These are phyloP conservation scores for Hypsizygus ulmarius DNA, from an alignment of 1,284 basidiomycete species.

Conservation along the genomic window DNA sequence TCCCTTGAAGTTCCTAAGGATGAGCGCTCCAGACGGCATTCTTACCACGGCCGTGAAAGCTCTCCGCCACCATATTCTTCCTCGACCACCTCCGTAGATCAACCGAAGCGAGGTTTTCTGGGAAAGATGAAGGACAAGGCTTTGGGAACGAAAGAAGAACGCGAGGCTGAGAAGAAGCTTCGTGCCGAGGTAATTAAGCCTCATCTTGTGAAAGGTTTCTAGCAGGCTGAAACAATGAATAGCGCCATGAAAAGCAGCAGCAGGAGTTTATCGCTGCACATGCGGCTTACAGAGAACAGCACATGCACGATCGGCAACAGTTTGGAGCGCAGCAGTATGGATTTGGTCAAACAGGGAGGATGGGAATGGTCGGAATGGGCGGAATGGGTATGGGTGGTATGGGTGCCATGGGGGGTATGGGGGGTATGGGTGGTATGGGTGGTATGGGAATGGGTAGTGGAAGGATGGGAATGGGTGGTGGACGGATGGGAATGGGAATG, in stretches of 20 bases:
- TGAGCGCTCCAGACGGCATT: constrained; percentile 22
- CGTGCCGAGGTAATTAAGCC: constrained; percentile 32
- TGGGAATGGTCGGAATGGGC: neutral
- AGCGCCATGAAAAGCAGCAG: constrained; percentile 29
- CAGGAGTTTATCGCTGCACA: constrained; percentile 24
- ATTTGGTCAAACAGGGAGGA: constrained; percentile 16
- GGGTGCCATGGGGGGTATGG: constrained; percentile 16
- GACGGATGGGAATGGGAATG: constrained; percentile 20
- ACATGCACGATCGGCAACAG: constrained; percentile 6
- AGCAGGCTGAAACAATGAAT: constrained; percentile 18
- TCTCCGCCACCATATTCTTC: constrained; percentile 11
- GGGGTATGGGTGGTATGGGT: constrained; percentile 20
- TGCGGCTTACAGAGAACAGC: constrained; percentile 13
- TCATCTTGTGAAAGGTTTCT: constrained; percentile 9
- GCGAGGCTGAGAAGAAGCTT: constrained; percentile 44
- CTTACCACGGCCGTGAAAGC: constrained; percentile 24
- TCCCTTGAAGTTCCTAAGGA: neutral
- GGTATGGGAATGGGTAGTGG: constrained; percentile 5
- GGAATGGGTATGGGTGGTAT: constrained; percentile 16
- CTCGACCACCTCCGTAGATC: constrained; percentile 9
- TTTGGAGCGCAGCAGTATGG: constrained; percentile 15
- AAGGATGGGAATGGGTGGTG: constrained; percentile 18
- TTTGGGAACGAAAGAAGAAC: constrained; percentile 61
- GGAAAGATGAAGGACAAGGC: constrained; percentile 61
- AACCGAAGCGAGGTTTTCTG: constrained; percentile 52